A percentile compares a stretch with the other conserved stretches of the same genome.
phyloP scores from a whole-genome alignment of 805 yeast genomes.

The Suhomyces tanzawaensis region DNA sequence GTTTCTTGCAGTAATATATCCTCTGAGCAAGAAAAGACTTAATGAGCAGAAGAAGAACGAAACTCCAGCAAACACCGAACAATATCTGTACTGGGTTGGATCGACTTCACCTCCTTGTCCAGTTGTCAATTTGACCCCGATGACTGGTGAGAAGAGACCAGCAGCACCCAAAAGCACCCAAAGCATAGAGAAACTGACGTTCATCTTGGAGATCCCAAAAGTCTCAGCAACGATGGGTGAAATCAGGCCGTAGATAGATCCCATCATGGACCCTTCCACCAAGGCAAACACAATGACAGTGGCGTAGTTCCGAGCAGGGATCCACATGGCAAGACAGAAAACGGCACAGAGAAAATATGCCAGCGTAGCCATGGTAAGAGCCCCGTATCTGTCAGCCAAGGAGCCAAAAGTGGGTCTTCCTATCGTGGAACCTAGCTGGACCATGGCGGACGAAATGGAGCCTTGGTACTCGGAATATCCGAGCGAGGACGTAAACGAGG shows the following conservation, averaged over 20 bases:
- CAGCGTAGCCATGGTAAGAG: slow-evolving; percentile 11
- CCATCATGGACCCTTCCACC: slow-evolving; percentile 20
- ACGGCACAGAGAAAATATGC: slow-evolving; percentile 17
- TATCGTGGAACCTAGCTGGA: slow-evolving; percentile 20
- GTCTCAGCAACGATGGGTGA: slow-evolving; percentile 18
- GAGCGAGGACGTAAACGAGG: slow-evolving; percentile 20
- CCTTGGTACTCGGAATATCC: slow-evolving; percentile 23
- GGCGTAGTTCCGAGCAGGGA: slow-evolving; percentile 22
- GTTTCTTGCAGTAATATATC: slow-evolving; percentile 19
- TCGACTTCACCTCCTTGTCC: slow-evolving; percentile 13
- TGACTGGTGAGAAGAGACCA: slow-evolving; percentile 22
- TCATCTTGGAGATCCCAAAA: slow-evolving; percentile 18
- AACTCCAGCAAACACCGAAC: slow-evolving; percentile 19
- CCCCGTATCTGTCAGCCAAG: slow-evolving; percentile 17
- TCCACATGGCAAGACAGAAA: slow-evolving; percentile 23
- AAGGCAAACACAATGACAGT: slow-evolving; percentile 15
- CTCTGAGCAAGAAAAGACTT: slow-evolving; percentile 18
- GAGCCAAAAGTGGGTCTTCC: slow-evolving; percentile 22
- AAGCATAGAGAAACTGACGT: slow-evolving; percentile 19
- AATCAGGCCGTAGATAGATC: slow-evolving; percentile 19
- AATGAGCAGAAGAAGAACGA: slow-evolving; percentile 17
- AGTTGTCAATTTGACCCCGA: slow-evolving; percentile 18
- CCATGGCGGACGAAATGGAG: slow-evolving; percentile 24
- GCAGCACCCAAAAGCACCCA: slow-evolving; percentile 21
- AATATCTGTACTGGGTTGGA: slow-evolving; percentile 17